These are phyloP conservation scores for Mycena maculata DNA, from an alignment of 768 basidiomycete genomes.

Conservation along the genomic window DNA sequence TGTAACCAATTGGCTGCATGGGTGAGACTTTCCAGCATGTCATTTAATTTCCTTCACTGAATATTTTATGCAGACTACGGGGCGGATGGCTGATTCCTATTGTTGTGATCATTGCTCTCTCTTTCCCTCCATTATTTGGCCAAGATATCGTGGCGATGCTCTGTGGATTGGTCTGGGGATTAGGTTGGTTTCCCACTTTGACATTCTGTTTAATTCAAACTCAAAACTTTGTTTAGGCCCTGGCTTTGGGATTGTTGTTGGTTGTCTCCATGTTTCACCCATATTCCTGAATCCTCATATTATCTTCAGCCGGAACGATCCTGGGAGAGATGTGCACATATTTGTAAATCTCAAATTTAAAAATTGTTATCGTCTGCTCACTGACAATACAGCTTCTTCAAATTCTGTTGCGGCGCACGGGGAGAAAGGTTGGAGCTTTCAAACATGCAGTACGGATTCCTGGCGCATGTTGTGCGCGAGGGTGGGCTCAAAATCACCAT, in stretches of 20 bases:
- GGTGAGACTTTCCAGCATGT: background rate
- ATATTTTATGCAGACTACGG: background rate
- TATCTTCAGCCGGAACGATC: slow-evolving; percentile 28
- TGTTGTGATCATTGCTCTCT: slow-evolving; percentile 56
- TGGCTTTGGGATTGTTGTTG: slow-evolving; percentile 56
- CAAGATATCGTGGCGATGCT: slow-evolving; percentile 59
- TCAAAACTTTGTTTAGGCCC: slow-evolving; percentile 16
- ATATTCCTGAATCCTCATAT: too few relatives aligned
- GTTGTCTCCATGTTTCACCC: background rate
- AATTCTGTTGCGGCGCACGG: slow-evolving; percentile 48
- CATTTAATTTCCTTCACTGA: background rate
- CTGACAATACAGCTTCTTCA: slow-evolving; percentile 45
- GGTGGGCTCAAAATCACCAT: slow-evolving; percentile 55
- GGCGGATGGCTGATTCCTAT: slow-evolving; percentile 58
- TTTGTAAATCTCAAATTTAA: slow-evolving; percentile 29
- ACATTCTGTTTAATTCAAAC: too few relatives aligned
- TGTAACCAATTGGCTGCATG: slow-evolving; percentile 51
- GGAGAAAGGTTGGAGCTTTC: slow-evolving; percentile 49
- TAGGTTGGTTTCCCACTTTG: slow-evolving; percentile 36
- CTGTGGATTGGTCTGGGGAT: slow-evolving; percentile 57
- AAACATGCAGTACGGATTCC: slow-evolving; percentile 53
- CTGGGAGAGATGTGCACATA: slow-evolving; percentile 53
- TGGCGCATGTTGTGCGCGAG: slow-evolving; percentile 53
- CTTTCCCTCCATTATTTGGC: slow-evolving; percentile 57
- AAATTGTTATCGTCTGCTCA: background rate